Evolutionary conservation across 164 flowering plant species (phyloP).

Genomic region (Liquidambar formosana): DNA sequence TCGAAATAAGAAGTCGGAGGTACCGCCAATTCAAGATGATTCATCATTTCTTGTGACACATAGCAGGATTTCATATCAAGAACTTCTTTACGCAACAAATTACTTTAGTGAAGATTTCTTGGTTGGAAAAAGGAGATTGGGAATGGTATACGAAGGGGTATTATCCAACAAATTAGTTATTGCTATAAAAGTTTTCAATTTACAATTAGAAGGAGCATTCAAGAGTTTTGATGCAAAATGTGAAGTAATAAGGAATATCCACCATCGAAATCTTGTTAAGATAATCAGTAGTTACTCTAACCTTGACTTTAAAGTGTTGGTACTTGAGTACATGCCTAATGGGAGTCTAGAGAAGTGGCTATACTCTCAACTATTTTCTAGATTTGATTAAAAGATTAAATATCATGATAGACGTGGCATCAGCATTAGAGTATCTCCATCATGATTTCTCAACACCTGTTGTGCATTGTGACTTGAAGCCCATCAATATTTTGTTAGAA

Average conservation of each 20-base stretch:
- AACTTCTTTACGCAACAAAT: too few species aligned
- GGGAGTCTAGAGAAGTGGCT: conserved; percentile 3
- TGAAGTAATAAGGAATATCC: background rate
- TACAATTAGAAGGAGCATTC: background rate
- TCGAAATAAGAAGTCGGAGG: too few species aligned
- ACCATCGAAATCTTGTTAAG: conserved; percentile 4
- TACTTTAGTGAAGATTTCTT: background rate
- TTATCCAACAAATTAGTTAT: background rate
- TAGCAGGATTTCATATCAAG: too few species aligned
- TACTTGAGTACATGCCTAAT: conserved; percentile 3
- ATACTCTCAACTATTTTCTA: conserved; percentile 1
- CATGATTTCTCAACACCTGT: background rate
- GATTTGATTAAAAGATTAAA: background rate
- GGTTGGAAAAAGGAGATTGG: background rate
- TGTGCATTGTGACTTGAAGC: conserved; percentile 1
- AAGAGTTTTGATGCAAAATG: conserved; percentile 6
- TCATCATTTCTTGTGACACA: too few species aligned
- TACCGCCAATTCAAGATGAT: too few species aligned
- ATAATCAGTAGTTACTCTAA: conserved; percentile 4
- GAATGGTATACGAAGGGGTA: too few species aligned
- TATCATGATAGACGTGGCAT: background rate
- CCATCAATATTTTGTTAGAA: background rate
- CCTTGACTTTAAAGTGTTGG: background rate
- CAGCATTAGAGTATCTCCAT: conserved; percentile 11
- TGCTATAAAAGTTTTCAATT: conserved; percentile 3